Percentiles rank a stretch among this genome's conserved stretches.
phyloP scores from a whole-genome alignment of 1,284 basidiomycete species.

The Ustilago tritici region DNA sequence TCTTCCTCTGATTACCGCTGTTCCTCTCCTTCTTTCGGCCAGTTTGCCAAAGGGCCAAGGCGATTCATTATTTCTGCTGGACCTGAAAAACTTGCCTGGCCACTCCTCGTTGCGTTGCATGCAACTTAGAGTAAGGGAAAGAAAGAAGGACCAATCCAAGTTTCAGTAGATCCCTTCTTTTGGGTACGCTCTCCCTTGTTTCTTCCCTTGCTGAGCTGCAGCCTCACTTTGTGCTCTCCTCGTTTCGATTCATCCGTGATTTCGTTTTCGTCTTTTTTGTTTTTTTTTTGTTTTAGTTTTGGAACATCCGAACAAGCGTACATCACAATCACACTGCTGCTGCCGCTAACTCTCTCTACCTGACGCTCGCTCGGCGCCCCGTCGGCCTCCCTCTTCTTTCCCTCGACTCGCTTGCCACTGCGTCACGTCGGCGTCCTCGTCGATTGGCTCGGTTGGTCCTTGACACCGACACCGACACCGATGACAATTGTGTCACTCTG shows the following conservation, averaged over 20 bases:
- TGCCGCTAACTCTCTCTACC: background rate
- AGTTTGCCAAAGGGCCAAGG: background rate
- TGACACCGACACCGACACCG: slow-evolving; percentile 1
- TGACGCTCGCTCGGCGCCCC: background rate
- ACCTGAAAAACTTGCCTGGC: background rate
- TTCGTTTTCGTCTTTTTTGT: too few relatives aligned
- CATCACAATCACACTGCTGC: background rate
- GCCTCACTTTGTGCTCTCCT: background rate
- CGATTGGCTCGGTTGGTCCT: background rate
- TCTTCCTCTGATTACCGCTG: background rate
- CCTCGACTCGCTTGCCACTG: background rate
- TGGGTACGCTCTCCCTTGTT: background rate
- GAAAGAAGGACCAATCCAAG: background rate
- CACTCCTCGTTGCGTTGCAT: background rate
- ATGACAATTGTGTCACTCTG: background rate
- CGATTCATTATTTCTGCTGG: background rate
- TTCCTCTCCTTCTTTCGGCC: background rate
- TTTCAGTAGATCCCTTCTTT: slow-evolving; percentile 5
- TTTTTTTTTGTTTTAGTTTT: background rate
- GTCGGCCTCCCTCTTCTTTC: background rate
- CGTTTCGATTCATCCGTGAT: too few relatives aligned
- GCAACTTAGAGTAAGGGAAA: background rate
- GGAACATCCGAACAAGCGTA: background rate
- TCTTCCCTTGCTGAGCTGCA: background rate
- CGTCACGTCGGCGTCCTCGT: background rate